phyloP scores from a whole-genome alignment of 441 rosid genomes.

The Breynia disticha region DNA sequence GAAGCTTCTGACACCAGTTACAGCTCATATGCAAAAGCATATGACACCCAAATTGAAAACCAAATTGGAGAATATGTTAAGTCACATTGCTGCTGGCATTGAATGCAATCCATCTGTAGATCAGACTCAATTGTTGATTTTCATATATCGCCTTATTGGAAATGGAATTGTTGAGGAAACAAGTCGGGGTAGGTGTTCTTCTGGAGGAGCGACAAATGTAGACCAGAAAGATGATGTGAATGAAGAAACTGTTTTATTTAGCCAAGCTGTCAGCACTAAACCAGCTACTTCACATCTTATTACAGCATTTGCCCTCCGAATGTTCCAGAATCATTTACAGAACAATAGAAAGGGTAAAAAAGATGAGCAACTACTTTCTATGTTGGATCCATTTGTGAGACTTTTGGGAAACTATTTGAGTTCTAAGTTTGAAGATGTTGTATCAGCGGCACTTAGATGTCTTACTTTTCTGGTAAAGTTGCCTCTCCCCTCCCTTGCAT shows the following conservation, averaged over 20 bases:
- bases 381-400: conserved; percentile 83
- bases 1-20: conserved; percentile 62
- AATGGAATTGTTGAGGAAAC: conserved; percentile 51
- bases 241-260: conserved; percentile 19
- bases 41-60: conserved; percentile 57
- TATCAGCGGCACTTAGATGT: conserved; percentile 70
- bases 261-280: conserved; percentile 31
- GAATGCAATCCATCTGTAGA: conserved; percentile 81
- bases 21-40: conserved; percentile 52
- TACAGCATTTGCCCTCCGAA: conserved; percentile 66
- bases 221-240: conserved; percentile 20
- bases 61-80: conserved; percentile 68
- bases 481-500: conserved; percentile 68
- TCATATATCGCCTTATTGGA: conserved; percentile 51
- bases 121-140: conserved; percentile 63
- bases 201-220: conserved; percentile 19
- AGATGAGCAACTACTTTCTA: conserved; percentile 40
- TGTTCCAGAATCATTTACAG: conserved; percentile 51
- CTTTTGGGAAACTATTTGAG: conserved; percentile 65
- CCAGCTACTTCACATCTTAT: conserved; percentile 56
- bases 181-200: conserved; percentile 24
- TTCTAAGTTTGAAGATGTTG: conserved; percentile 76
- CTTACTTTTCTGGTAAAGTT: conserved; percentile 63
- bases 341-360: conserved; percentile 37
- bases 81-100: conserved; percentile 71